These are phyloP conservation scores for Suillus subalutaceus DNA, from an alignment of 768 basidiomycete genomes.

Conservation along the genomic window DNA sequence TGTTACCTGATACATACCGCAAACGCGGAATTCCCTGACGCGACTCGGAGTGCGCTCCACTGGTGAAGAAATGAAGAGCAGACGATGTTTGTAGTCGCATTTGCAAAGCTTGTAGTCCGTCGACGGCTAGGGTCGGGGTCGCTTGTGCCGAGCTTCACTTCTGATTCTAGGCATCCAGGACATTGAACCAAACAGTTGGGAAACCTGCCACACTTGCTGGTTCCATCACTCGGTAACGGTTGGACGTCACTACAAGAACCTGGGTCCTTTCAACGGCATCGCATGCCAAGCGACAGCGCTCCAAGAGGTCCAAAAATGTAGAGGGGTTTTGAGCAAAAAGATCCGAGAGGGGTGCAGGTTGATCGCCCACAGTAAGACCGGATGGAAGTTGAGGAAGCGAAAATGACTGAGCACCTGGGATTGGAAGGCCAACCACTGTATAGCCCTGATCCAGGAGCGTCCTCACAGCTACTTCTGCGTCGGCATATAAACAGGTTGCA, in stretches of 20 bases:
- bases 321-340: background rate
- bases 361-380: background rate
- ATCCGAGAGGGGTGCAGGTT: background rate
- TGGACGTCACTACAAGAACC: constrained; percentile 11
- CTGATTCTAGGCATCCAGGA: background rate
- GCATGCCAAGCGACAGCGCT: background rate
- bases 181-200: constrained; percentile 1
- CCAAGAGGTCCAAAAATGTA: background rate
- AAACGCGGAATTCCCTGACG: background rate
- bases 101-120: background rate
- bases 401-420: constrained; percentile 1
- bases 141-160: constrained; percentile 1
- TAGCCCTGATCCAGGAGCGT: background rate
- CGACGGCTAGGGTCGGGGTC: constrained; percentile 1
- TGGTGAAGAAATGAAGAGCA: background rate
- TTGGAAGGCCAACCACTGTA: background rate
- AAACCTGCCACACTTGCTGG: constrained; percentile 5
- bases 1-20: background rate
- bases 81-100: background rate
- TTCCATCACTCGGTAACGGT: background rate
- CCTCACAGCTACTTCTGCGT: background rate
- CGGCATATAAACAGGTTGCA: constrained; percentile 3
- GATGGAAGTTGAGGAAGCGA: constrained; percentile 6
- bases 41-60: background rate
- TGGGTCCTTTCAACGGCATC: background rate